Evolutionary conservation across 352 stramenopile genomes (phyloP), one percentile per base, ranked within the genome.

Genomic region (Halophytophthora batemanensis): DNA sequence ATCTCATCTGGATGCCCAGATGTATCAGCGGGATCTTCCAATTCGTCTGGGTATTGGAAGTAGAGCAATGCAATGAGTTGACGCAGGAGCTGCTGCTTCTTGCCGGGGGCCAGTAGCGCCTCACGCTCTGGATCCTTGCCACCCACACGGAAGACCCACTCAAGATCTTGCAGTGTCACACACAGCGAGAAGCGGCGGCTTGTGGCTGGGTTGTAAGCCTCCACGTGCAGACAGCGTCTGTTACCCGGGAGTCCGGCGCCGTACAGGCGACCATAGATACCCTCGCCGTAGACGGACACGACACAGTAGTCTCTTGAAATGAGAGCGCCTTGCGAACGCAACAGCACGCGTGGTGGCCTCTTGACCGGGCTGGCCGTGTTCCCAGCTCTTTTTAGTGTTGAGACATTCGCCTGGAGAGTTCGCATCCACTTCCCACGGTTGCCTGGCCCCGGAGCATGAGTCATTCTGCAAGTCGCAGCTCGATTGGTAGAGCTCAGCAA

Each of bases 271-370:
- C 78, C 78, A 50, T 71, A 77, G 37, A 86, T 69, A 2, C 77
- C 77, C 17, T 82, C 66, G 12, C 78, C 78, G 35, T 69, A 80
- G 38, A 86, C 63, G 11, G 71, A 82, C 12, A 86, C 59, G 22
- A 90, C 50, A 31, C 74, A 82, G 60, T 86, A 87, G 15, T 61
- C 85, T 11, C 50, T 48, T n/a, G 73, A 81, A 49, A 90, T 82
- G 44, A 90, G 68, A 1, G 52, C 48, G 15, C 69, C 78, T 45
- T 77, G 65, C 37, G 66, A 70, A 19, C 62, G 70, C 13, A 89
- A 51, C 37, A 82, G 58, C 14, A 85, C 50, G 22, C 53, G 46
- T 15, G 49, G 19, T 19, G 58, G 47, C 38, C 42, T 23, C 37
- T 55, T 81, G 53, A 21, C 40, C 33, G 8, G 49, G 31, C 33